Base-by-base conservation (phyloP, 1,284 basidiomycete genomes). In the Chondrostereum purpureum region DNA sequence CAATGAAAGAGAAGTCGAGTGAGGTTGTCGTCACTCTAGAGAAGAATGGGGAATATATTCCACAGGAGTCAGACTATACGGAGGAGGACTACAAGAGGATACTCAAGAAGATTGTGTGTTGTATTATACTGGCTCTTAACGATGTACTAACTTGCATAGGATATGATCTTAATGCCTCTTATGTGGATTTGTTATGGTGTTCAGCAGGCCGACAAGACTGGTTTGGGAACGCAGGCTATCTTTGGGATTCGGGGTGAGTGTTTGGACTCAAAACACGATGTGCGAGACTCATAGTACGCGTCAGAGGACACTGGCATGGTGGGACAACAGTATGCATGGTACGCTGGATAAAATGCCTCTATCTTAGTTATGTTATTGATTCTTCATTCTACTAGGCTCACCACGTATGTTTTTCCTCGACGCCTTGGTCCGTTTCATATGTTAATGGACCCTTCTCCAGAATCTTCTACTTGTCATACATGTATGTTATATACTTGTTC, bases 401-500 rank as follows among this genome's bases (percentile, higher is more conserved):
- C 45, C 24, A 50, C 45, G 48, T 50, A 36, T 41, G 48, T 47
- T 41, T 10, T 12, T 17, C 14, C 44, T 43, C 42, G 37, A 8
- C 14, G 19, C 14, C 10, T 14, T 23, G 16, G 20, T 12, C 11
- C 23, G 11, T 8, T 8, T 10, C 11, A 18, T 10, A 35, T 8
- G 31, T 38, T 14, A 19, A n/a, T 17, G 19, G 16, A 13, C 22
- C 12, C 23, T 31, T 37, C 24, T 39, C 5, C 36, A 51, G 46
- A 22, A 51, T 48, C 20, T 51, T 51, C 27, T 51, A 51, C 21
- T 46, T 51, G 11, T 34, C 50, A 22, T 51, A 51, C 41, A 39
- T 51, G 50, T 51, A 39, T 27, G 43, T 40, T 2, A n/a, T n/a
- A n/a, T n/a, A n/a, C n/a, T 23, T 20, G 17, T 14, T 11, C 21